Conservation (phyloP, 83 land plant genomes). For the Isoetes engelmannii region DNA sequence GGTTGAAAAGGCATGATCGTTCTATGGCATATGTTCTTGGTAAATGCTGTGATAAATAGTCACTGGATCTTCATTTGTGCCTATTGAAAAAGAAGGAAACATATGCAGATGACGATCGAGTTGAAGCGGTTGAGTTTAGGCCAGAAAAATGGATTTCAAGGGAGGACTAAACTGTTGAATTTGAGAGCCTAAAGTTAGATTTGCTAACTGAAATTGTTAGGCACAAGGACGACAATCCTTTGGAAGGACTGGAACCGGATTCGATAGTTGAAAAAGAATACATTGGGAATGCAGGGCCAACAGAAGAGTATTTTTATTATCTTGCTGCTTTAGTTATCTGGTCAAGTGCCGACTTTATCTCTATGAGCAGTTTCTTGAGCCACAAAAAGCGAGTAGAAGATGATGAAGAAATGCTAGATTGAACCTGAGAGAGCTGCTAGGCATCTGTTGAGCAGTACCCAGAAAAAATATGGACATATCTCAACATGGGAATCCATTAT, state of each 20-base stretch:
- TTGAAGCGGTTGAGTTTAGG: neutral
- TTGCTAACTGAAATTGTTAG: neutral
- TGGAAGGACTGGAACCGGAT: neutral
- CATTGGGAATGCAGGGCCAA: neutral
- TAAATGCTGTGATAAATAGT: slow-evolving; percentile 11
- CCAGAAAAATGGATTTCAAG: neutral
- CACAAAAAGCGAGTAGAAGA: neutral
- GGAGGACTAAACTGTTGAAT: slow-evolving; percentile 2
- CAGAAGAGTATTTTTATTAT: neutral
- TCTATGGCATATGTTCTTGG: slow-evolving; percentile 12
- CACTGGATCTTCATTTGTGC: slow-evolving; percentile 22
- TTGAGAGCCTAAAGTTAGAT: neutral
- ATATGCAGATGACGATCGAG: neutral
- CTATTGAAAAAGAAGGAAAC: slow-evolving; percentile 9
- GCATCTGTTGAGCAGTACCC: slow-evolving; percentile 4
- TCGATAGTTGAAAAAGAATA: too few relatives aligned
- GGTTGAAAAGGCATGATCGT: slow-evolving; percentile 18
- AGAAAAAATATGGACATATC: neutral
- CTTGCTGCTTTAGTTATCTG: slow-evolving; percentile 4
- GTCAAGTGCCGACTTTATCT: neutral
- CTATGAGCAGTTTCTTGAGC: neutral
- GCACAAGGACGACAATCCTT: neutral
- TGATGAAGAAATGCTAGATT: neutral
- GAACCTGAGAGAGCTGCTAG: neutral
- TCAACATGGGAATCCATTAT: too few relatives aligned